Evolutionary conservation across 2,329 filamentous ascomycete genomes (phyloP).

Genomic region (Annulohypoxylon truncatum): DNA sequence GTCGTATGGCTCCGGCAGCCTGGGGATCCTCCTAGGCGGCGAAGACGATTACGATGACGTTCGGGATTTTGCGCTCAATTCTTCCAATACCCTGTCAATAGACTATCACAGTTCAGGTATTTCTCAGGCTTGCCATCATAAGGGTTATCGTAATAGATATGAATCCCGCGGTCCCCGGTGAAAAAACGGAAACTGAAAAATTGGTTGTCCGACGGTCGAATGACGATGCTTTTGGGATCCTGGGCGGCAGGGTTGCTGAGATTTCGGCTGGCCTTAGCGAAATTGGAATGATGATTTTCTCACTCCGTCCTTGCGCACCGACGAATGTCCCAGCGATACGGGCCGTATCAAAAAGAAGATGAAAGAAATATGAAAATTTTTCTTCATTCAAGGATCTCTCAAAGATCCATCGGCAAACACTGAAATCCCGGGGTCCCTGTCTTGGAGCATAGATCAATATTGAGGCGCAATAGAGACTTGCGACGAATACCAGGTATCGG

Average conservation of each 20-base stretch:
- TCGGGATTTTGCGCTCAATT: slow-evolving; percentile 16
- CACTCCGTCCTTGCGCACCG: slow-evolving; percentile 35
- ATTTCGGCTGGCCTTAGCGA: slow-evolving; percentile 42
- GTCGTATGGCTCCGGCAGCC: slow-evolving; percentile 31
- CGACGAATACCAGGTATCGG: slow-evolving; percentile 17
- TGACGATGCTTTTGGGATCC: slow-evolving; percentile 37
- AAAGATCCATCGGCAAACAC: slow-evolving; percentile 32
- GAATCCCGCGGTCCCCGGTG: slow-evolving; percentile 27
- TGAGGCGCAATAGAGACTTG: slow-evolving; percentile 35
- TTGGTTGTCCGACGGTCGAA: slow-evolving; percentile 30
- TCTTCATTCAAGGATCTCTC: slow-evolving; percentile 32
- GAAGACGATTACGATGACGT: slow-evolving; percentile 38
- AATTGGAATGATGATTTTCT: slow-evolving; percentile 37
- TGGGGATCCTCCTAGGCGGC: slow-evolving; percentile 30
- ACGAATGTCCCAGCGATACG: slow-evolving; percentile 38
- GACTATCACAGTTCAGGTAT: slow-evolving; percentile 32
- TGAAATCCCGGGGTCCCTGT: slow-evolving; percentile 24
- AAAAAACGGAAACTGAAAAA: slow-evolving; percentile 28
- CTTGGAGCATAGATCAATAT: slow-evolving; percentile 3
- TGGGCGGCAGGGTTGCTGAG: slow-evolving; percentile 34
- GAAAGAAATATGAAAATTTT: slow-evolving; percentile 36
- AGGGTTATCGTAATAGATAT: slow-evolving; percentile 34
- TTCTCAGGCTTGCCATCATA: slow-evolving; percentile 32
- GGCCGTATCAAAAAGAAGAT: slow-evolving; percentile 39
- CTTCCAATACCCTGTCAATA: slow-evolving; percentile 32